Base-by-base conservation (phyloP, 1,284 basidiomycete species). In the Pascua sp. region DNA sequence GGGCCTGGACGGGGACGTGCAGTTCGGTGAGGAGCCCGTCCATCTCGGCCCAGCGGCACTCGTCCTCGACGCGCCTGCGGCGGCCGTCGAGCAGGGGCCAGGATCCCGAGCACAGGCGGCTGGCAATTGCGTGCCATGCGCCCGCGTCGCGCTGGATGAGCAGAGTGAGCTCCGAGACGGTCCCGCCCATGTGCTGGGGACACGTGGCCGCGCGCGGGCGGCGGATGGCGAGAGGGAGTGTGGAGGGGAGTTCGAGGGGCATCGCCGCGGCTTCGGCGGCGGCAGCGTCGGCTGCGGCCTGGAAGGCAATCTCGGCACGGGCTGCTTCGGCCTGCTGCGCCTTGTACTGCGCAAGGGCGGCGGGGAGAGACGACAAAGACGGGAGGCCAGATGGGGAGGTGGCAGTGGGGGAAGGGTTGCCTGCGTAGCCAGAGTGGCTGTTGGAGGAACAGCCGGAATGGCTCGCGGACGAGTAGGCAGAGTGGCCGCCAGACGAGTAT, bases 21-120 rank as follows among this genome's bases (percentile, higher is more conserved):
- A 68, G 45, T 50, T 68, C 65, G 12, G 51, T 56, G 38, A 51
- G 50, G 8, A 67, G 56, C 4, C 37, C 44, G 0, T 40, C 45
- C 67, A 68, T 67, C 11, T 60, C 67, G 4, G 64, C 53, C 67
- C 66, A 67, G 40, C 43, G 51, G 24, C 64, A 56, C 55, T 69
- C 67, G 40, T 64, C 61, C 37, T 61, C 58, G 13, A 69, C 59
- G 32, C 64, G 54, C 10, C 51, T 52, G 16, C 60, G 49, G 15
- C 42, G 18, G 18, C 51, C 57, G 32, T 59, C 60, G 16, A 62
- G 57, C 13, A 43, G 40, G 8, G 60, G 60, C 62, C 67, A 70
- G 18, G 38, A 18, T 4, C 68, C 68, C 2, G 60, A 54, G 42
- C 67, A 57, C 11, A 70, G 59, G 7, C 67, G 53, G 39, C 61